Evolutionary conservation across 768 basidiomycete genomes (phyloP).

Genomic region (Boletus pseudopeckii): DNA sequence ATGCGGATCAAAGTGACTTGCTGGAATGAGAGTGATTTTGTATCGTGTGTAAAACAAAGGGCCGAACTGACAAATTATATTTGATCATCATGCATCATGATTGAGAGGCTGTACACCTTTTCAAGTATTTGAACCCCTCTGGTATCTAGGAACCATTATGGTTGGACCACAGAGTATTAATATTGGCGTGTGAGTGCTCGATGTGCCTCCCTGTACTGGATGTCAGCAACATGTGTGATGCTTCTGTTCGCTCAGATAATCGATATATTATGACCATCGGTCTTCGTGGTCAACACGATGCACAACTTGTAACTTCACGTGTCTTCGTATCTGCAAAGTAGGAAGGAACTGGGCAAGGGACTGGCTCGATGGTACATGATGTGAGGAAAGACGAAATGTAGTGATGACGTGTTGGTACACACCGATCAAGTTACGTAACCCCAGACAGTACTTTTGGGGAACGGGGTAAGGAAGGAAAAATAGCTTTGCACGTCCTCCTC

Average conservation of each 20-base stretch:
- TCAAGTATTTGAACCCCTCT: not conserved
- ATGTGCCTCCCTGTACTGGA: constrained; percentile 25
- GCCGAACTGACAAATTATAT: too few relatives aligned
- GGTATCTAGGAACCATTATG: not conserved
- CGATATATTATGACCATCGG: constrained; percentile 8
- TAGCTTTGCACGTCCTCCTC: constrained; percentile 9
- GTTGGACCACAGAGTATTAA: constrained; percentile 14
- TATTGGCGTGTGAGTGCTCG: constrained; percentile 10
- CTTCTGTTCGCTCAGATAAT: constrained; percentile 11
- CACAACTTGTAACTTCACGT: not conserved
- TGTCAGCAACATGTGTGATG: not conserved
- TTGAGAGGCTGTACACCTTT: not conserved
- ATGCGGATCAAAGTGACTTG: constrained; percentile 29
- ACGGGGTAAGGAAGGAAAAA: constrained; percentile 20
- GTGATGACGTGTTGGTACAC: not conserved
- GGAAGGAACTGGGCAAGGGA: too few relatives aligned
- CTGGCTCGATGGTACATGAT: not conserved
- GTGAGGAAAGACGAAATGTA: not conserved
- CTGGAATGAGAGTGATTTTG: constrained; percentile 9
- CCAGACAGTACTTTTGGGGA: constrained; percentile 33
- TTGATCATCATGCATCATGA: not conserved
- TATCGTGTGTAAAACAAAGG: not conserved
- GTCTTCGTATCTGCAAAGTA: not conserved
- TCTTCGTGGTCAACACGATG: constrained; percentile 15
- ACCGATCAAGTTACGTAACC: constrained; percentile 28